Percentiles rank a stretch among this genome's conserved stretches.
Evolutionary conservation across 2,329 filamentous ascomycete species (phyloP).

Genomic region (Botrytis tulipae): DNA sequence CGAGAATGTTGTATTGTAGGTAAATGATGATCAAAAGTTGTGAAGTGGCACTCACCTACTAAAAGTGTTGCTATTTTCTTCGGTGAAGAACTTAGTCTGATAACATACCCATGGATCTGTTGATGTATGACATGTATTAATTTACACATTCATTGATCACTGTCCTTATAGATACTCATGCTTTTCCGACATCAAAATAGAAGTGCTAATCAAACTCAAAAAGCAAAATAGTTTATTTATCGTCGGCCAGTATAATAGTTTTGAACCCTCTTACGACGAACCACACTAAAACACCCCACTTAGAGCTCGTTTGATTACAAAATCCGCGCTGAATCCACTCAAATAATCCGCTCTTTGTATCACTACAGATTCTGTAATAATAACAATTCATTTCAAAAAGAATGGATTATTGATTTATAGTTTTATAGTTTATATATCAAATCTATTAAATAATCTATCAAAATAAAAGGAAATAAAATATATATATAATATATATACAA

Average conservation of each 20-base stretch:
- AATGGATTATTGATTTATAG: too few species aligned
- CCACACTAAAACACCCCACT: not conserved
- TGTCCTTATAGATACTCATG: not conserved
- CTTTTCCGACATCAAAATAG: not conserved
- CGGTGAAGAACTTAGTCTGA: not conserved
- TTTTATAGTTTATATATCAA: too few species aligned
- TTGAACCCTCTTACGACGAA: not conserved
- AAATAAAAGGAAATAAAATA: too few species aligned
- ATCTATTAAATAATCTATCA: too few species aligned
- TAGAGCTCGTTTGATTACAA: too few species aligned
- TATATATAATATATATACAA: too few species aligned
- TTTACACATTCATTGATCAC: not conserved
- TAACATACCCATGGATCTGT: not conserved
- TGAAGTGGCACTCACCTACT: not conserved
- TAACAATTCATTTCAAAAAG: too few species aligned
- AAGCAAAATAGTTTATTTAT: not conserved
- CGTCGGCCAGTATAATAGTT: not conserved
- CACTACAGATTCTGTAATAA: too few species aligned
- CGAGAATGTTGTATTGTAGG: not conserved
- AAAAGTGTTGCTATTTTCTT: not conserved
- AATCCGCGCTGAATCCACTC: too few species aligned
- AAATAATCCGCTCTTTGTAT: too few species aligned
- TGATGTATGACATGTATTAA: too few species aligned
- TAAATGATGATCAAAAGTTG: not conserved
- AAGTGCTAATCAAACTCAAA: not conserved